A percentile compares a stretch with the other conserved stretches of the same genome.
These are phyloP conservation scores for Coemansia sp. DNA, from an alignment of 192 early-diverging fungal genomes.

Conservation along the genomic window DNA sequence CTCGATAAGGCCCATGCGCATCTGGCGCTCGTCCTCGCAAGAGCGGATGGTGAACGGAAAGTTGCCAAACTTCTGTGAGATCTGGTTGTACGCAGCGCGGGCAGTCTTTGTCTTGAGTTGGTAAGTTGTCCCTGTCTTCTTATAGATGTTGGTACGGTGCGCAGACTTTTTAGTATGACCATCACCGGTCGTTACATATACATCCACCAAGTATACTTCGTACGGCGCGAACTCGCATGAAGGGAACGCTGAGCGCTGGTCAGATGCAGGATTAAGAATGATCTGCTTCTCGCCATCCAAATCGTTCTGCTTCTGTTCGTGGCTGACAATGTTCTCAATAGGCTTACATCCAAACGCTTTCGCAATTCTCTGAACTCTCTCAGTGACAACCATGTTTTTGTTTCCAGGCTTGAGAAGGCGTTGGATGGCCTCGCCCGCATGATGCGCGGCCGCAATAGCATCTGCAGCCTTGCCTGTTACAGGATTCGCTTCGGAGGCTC, in stretches of 20 bases:
- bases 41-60: constrained; percentile 88
- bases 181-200: constrained; percentile 85
- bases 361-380: constrained; percentile 76
- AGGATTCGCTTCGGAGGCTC: constrained; percentile 63
- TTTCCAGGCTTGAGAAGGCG: constrained; percentile 87
- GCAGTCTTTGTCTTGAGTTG: constrained; percentile 86
- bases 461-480: constrained; percentile 83
- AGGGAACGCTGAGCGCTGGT: constrained; percentile 71
- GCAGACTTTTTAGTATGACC: constrained; percentile 74
- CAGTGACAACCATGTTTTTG: constrained; percentile 62
- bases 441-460: constrained; percentile 82
- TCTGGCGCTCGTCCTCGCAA: constrained; percentile 89
- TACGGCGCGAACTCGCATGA: constrained; percentile 66
- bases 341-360: constrained; percentile 81
- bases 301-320: constrained; percentile 82
- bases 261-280: constrained; percentile 82
- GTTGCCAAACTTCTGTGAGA: constrained; percentile 73
- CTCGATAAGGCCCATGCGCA: constrained; percentile 88
- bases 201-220: constrained; percentile 90
- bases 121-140: constrained; percentile 79
- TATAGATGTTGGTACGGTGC: constrained; percentile 87
- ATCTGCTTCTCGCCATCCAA: constrained; percentile 93
- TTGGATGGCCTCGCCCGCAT: constrained; percentile 79
- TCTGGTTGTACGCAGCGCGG: constrained; percentile 68
- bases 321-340: constrained; percentile 89